Evolutionary conservation across 1,139 yeast species (phyloP).

Genomic region (Kurtzmaniella quercitrusa): DNA sequence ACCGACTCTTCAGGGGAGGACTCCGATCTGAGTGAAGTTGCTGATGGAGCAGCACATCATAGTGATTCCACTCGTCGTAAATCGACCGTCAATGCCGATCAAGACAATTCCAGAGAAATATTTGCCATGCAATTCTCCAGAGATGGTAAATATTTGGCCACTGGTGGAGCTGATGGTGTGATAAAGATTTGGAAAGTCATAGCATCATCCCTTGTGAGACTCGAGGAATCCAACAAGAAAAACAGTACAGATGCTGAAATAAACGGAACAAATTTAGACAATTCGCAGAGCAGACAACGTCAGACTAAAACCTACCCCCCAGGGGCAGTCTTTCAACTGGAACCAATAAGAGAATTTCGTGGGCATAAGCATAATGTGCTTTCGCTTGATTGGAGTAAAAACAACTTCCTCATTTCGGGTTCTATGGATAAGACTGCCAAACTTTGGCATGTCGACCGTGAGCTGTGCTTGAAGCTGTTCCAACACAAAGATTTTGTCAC

Average conservation of each 20-base stretch:
- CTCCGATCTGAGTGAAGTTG: neutral
- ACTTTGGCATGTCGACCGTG: slow-evolving; percentile 79
- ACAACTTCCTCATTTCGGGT: slow-evolving; percentile 73
- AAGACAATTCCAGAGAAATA: slow-evolving; percentile 40
- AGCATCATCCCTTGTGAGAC: slow-evolving; percentile 60
- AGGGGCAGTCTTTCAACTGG: slow-evolving; percentile 81
- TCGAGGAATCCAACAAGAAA: slow-evolving; percentile 21
- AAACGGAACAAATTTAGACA: slow-evolving; percentile 13
- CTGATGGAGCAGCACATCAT: neutral
- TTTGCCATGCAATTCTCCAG: slow-evolving; percentile 71
- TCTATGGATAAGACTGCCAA: slow-evolving; percentile 84
- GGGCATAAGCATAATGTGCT: slow-evolving; percentile 73
- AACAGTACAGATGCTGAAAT: slow-evolving; percentile 3
- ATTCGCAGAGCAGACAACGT: slow-evolving; percentile 8
- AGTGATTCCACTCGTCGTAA: neutral
- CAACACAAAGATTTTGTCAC: slow-evolving; percentile 80
- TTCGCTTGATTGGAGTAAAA: slow-evolving; percentile 84
- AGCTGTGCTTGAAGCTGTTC: slow-evolving; percentile 61
- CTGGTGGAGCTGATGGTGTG: slow-evolving; percentile 72
- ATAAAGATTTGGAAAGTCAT: slow-evolving; percentile 79
- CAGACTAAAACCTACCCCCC: slow-evolving; percentile 24
- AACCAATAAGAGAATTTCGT: slow-evolving; percentile 55
- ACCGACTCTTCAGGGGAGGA: neutral
- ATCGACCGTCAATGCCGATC: neutral
- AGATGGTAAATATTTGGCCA: slow-evolving; percentile 81